Evolutionary conservation across 2,329 filamentous ascomycete genomes (phyloP).

Genomic region (Fusarium sp.): DNA sequence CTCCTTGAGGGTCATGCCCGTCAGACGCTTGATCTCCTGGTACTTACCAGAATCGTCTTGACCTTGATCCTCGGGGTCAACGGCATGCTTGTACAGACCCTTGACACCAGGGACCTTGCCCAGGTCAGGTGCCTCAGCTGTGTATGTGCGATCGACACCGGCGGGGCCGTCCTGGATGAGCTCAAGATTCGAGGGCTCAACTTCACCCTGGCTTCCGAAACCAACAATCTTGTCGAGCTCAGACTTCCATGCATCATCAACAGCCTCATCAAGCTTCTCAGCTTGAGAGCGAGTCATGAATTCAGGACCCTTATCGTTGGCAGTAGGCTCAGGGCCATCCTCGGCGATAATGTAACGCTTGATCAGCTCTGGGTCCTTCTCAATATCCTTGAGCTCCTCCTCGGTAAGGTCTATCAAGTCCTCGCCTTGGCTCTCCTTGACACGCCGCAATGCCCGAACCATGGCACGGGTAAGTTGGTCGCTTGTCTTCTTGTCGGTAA

Average conservation of each 20-base stretch:
- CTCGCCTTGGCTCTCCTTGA: conserved; percentile 57
- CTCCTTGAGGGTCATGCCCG: conserved; percentile 65
- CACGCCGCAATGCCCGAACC: conserved; percentile 56
- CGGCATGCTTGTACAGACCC: conserved; percentile 61
- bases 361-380: conserved; percentile 55
- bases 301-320: conserved; percentile 42
- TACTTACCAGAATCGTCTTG: conserved; percentile 64
- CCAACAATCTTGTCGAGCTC: conserved; percentile 54
- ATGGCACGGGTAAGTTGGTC: conserved; percentile 58
- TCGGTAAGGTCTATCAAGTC: conserved; percentile 63
- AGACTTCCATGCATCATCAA: conserved; percentile 53
- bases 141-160: conserved; percentile 52
- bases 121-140: conserved; percentile 61
- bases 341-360: conserved; percentile 54
- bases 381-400: conserved; percentile 58
- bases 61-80: conserved; percentile 63
- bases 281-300: conserved; percentile 52
- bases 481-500: conserved; percentile 58
- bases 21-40: conserved; percentile 65
- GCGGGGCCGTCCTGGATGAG: conserved; percentile 54
- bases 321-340: conserved; percentile 44
- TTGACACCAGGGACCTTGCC: conserved; percentile 66
- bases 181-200: conserved; percentile 52
- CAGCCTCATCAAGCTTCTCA: conserved; percentile 53
- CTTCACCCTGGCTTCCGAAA: conserved; percentile 48